These are phyloP conservation scores for Penicillium sp. DNA, from an alignment of 2,329 filamentous ascomycete genomes.

Conservation along the genomic window DNA sequence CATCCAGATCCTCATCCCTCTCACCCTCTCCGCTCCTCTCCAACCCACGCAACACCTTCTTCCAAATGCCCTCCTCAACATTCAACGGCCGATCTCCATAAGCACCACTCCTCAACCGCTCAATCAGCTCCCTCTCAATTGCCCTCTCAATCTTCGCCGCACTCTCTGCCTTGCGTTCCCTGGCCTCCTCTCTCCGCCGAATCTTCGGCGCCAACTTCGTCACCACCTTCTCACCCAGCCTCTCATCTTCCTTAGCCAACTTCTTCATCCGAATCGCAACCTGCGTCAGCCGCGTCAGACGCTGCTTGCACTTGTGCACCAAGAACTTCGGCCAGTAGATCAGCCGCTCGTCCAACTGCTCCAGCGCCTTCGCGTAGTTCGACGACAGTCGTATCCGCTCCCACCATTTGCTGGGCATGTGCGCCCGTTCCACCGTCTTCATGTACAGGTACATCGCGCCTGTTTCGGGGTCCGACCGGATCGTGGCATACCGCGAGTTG, in stretches of 20 bases:
- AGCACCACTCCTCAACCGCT: constrained; percentile 79
- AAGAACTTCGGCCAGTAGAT: constrained; percentile 94
- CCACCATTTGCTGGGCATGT: constrained; percentile 86
- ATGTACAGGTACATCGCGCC: constrained; percentile 89
- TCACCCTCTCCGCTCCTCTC: constrained; percentile 77
- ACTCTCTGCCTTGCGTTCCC: constrained; percentile 67
- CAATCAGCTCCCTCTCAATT: constrained; percentile 89
- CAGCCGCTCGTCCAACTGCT: constrained; percentile 74
- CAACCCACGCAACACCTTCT: constrained; percentile 84
- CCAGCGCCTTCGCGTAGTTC: constrained; percentile 83
- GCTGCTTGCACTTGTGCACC: constrained; percentile 90
- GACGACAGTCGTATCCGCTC: constrained; percentile 79
- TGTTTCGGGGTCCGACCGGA: constrained; percentile 70
- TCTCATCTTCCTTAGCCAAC: constrained; percentile 78
- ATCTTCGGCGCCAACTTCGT: constrained; percentile 89
- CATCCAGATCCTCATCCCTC: constrained; percentile 78
- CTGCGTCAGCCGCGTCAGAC: constrained; percentile 82
- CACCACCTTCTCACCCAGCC: constrained; percentile 78
- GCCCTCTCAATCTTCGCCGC: constrained; percentile 90
- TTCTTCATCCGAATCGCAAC: constrained; percentile 69
- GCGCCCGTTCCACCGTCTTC: constrained; percentile 83
- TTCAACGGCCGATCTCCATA: constrained; percentile 94
- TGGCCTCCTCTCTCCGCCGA: constrained; percentile 61
- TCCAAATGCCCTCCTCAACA: constrained; percentile 91
- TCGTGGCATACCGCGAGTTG: constrained; percentile 85